These are phyloP conservation scores for Fusarium oxysporum DNA, from an alignment of 2,329 filamentous ascomycete genomes.

Conservation along the genomic window DNA sequence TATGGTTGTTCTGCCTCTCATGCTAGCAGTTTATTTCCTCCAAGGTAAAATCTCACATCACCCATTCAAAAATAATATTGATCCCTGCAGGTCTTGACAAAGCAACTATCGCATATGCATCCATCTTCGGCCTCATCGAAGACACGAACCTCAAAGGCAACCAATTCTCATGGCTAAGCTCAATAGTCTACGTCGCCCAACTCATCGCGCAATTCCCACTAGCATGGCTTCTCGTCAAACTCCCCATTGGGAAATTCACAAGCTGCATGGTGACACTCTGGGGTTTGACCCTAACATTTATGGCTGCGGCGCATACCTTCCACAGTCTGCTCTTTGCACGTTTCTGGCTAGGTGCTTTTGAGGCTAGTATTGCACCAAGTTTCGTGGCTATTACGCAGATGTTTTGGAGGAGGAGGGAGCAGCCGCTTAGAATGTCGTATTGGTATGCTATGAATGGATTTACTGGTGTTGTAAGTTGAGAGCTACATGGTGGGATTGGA, in stretches of 20 bases:
- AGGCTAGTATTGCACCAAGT: constrained; percentile 55
- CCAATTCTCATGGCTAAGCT: constrained; percentile 74
- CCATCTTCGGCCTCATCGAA: constrained; percentile 70
- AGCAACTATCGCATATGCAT: constrained; percentile 65
- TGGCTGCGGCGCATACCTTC: constrained; percentile 63
- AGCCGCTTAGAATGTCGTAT: constrained; percentile 43
- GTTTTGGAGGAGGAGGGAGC: constrained; percentile 52
- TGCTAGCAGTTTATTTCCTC: constrained; percentile 37
- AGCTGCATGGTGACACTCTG: constrained; percentile 63
- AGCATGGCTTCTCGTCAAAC: constrained; percentile 65
- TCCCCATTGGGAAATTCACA: constrained; percentile 67
- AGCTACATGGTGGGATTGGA: accelerated
- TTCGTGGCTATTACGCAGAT: constrained; percentile 51
- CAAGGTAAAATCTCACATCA: constrained; percentile 4
- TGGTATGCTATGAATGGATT: constrained; percentile 39
- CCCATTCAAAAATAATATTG: accelerated
- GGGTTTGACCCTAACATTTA: constrained; percentile 64
- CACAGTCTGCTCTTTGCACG: constrained; percentile 57
- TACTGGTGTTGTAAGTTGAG: constrained; percentile 17
- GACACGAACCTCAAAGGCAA: constrained; percentile 61
- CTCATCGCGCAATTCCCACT: constrained; percentile 63
- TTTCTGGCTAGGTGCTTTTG: constrained; percentile 60
- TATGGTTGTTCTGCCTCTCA: constrained; percentile 34
- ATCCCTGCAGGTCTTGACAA: constrained; percentile 41
- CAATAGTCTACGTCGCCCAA: constrained; percentile 51